These are phyloP conservation scores for Monosporascus sp. DNA, from an alignment of 2,329 filamentous ascomycete species.

Conservation along the genomic window DNA sequence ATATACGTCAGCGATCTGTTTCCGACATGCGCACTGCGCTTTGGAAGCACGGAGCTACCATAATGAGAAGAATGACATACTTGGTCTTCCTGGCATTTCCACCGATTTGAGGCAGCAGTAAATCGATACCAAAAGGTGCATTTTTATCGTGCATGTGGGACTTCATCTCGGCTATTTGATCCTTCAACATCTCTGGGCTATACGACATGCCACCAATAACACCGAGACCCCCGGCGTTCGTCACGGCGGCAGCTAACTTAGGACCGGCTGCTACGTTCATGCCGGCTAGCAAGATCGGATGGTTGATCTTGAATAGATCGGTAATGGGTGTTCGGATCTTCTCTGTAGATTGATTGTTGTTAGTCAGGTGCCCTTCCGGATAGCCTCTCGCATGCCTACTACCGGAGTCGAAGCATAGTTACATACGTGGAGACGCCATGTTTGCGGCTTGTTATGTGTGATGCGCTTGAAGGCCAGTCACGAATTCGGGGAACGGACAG, in stretches of 20 bases:
- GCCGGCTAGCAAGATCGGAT: constrained; percentile 90
- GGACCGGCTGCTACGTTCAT: constrained; percentile 99
- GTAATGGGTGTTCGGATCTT: constrained; percentile 87
- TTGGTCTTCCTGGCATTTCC: constrained; percentile 94
- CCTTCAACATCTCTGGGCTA: constrained; percentile 92
- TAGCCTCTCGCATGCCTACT: not conserved
- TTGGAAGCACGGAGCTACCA: not conserved
- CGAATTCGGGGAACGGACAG: not conserved
- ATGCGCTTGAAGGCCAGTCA: not conserved
- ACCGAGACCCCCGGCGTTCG: constrained; percentile 92
- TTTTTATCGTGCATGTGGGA: constrained; percentile 82
- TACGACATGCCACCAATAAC: constrained; percentile 95
- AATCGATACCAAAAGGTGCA: constrained; percentile 89
- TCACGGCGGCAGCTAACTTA: constrained; percentile 92
- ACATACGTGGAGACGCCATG: constrained; percentile 30
- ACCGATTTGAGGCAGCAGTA: constrained; percentile 90
- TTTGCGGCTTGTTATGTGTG: constrained; percentile 10
- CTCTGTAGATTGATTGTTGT: constrained; percentile 46
- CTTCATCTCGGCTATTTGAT: constrained; percentile 95
- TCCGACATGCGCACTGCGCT: not conserved
- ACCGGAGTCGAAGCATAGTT: not conserved
- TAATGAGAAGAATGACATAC: constrained; percentile 30
- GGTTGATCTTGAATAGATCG: constrained; percentile 96
- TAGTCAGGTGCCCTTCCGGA: constrained; percentile 2
- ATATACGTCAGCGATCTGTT: constrained; percentile 12